These are phyloP conservation scores for Fragaria ananassa DNA, from an alignment of 306 rosid species.

Conservation along the genomic window DNA sequence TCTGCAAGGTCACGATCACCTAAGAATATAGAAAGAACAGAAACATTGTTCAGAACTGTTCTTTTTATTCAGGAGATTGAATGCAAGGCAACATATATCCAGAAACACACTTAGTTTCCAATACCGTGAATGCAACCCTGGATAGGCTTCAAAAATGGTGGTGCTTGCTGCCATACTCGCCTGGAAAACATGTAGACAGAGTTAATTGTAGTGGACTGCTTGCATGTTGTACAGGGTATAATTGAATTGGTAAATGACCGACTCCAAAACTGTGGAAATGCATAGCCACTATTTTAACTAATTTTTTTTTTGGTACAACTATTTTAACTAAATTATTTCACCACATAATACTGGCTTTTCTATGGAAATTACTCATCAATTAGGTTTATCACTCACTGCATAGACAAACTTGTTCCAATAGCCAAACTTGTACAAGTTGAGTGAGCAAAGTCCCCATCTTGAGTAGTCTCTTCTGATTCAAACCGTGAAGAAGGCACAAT, in stretches of 20 bases:
- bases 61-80: constrained; percentile 6
- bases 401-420: constrained; percentile 44
- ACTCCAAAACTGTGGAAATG: neutral
- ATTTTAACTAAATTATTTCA: neutral
- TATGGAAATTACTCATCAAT: neutral
- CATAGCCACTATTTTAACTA: neutral
- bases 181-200: constrained; percentile 44
- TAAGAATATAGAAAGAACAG: constrained; percentile 23
- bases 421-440: constrained; percentile 40
- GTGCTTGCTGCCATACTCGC: constrained; percentile 75
- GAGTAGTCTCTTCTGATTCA: constrained; percentile 44
- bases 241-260: neutral
- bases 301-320: neutral
- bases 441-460: constrained; percentile 35
- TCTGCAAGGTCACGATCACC: constrained; percentile 73
- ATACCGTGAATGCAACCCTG: constrained; percentile 64
- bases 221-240: neutral
- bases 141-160: constrained; percentile 77
- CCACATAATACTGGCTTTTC: neutral
- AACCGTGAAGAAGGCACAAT: constrained; percentile 60
- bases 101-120: constrained; percentile 6
- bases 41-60: constrained; percentile 1
- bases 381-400: constrained; percentile 72
- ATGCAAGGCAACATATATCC: constrained; percentile 15
- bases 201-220: constrained; percentile 17